Evolutionary conservation across 805 yeast genomes (phyloP), one percentile per base, ranked within the genome.

Genomic region (Cyberlindnera saturnus): DNA sequence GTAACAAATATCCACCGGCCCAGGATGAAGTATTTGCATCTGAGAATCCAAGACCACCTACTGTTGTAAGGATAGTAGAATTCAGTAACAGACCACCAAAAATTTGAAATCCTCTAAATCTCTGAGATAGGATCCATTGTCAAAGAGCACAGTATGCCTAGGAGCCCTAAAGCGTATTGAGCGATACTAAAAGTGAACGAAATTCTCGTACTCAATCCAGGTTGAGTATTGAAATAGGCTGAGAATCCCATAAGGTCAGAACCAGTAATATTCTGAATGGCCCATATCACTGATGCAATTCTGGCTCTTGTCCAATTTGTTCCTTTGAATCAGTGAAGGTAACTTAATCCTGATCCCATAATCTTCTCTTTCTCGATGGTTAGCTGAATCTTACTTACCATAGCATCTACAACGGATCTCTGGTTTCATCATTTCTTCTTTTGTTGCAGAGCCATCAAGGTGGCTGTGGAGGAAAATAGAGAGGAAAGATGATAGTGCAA

Each of bases 181-280:
- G 65, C 66, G 41, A 60, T 55, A 15, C 59, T 67, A 38, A 69
- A 69, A 4, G 53, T 53, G 60, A 71, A 75, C 3, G 77, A 61
- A 61, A 65, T 67, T 19, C 64, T 48, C 3, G 62, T 55, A 10
- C 66, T 56, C 51, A 71, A 63, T 39, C 81, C 81, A 33, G 79
- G 76, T 47, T 73, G 71, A 34, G 59, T 51, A 49, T 68, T 74
- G 57, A 72, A 74, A 49, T 73, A 75, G 6, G 79, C 70, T 8
- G 78, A 63, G 56, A 69, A 75, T 60, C 69, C 65, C 47, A 57
- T 53, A 54, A 71, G 67, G 2, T 73, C 59, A 5, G 77, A 65
- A 42, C 80, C 79, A 33, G 74, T 67, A 47, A 70, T 57, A 36
- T 68, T 62, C 54, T 74, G 79, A 49, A 67, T 60, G 43, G 70